These are phyloP conservation scores for Phialophora tarda DNA, from an alignment of 2,329 filamentous ascomycete genomes.

Conservation along the genomic window DNA sequence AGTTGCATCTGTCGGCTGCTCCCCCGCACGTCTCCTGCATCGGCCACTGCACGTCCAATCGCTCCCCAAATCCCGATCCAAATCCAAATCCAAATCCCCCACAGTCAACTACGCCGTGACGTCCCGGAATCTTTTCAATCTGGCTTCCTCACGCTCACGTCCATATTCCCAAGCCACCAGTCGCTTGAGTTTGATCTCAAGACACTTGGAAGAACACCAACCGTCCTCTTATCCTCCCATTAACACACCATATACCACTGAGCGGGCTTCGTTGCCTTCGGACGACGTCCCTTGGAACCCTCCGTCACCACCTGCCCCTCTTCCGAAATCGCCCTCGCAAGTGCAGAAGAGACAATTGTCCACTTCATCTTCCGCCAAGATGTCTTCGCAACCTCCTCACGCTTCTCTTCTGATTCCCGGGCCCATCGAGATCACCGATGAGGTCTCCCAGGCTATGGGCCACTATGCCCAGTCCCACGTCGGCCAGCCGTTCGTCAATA, in stretches of 20 bases:
- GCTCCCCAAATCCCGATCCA: not conserved
- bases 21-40: conserved; percentile 32
- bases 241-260: conserved; percentile 68
- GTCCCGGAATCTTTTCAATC: conserved; percentile 45
- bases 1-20: conserved; percentile 14
- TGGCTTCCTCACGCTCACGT: conserved; percentile 57
- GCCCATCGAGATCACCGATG: conserved; percentile 54
- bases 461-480: conserved; percentile 78
- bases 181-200: conserved; percentile 65
- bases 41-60: conserved; percentile 22
- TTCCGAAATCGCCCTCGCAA: conserved; percentile 23
- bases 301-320: conserved; percentile 18
- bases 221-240: conserved; percentile 60
- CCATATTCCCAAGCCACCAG: conserved; percentile 47
- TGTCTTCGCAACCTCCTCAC: conserved; percentile 60
- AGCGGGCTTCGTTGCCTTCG: conserved; percentile 55
- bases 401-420: conserved; percentile 90
- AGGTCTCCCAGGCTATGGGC: conserved; percentile 38
- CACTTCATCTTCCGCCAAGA: conserved; percentile 35
- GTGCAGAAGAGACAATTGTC: conserved; percentile 32
- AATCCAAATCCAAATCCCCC: conserved; percentile 7
- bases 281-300: conserved; percentile 61
- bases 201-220: conserved; percentile 58
- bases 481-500: conserved; percentile 82
- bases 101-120: conserved; percentile 10